Evolutionary conservation across 176 grass and related monocot species (phyloP).

Genomic region (Carex kokanica): DNA sequence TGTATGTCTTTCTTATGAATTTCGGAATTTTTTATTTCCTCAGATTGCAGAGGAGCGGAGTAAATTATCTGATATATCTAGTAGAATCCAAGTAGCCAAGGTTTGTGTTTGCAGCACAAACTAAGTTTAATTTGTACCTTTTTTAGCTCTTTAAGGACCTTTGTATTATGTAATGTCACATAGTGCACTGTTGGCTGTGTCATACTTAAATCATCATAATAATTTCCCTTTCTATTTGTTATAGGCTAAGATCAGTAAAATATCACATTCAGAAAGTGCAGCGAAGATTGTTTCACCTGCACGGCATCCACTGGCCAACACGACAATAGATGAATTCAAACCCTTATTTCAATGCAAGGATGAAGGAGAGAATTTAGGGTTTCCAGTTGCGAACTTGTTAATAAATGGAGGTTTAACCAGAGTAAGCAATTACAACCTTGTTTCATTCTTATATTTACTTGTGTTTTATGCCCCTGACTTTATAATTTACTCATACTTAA

Average conservation of each 20-base stretch:
- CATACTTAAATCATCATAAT: constrained; percentile 15
- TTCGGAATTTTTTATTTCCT: neutral
- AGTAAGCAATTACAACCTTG: constrained; percentile 28
- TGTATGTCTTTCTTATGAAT: neutral
- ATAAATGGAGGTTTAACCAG: constrained; percentile 71
- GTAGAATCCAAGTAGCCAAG: constrained; percentile 53
- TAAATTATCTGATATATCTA: constrained; percentile 57
- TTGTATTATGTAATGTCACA: neutral
- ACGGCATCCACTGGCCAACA: constrained; percentile 37
- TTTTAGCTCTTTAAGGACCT: neutral
- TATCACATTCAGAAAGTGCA: constrained; percentile 41
- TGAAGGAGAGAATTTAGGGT: constrained; percentile 22
- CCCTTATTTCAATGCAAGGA: constrained; percentile 52
- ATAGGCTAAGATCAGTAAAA: constrained; percentile 53
- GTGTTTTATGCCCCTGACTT: neutral
- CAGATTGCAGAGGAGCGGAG: constrained; percentile 48
- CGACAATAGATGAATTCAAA: constrained; percentile 36
- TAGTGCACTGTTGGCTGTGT: neutral
- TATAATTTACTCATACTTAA: constrained; percentile 24
- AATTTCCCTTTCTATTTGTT: constrained; percentile 3
- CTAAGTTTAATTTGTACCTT: neutral
- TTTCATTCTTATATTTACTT: constrained; percentile 5
- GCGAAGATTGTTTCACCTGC: constrained; percentile 57
- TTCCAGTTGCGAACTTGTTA: constrained; percentile 42
- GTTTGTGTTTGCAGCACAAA: constrained; percentile 19